Base-by-base conservation (phyloP, 164 flowering plant species). In the Annona cherimola region DNA sequence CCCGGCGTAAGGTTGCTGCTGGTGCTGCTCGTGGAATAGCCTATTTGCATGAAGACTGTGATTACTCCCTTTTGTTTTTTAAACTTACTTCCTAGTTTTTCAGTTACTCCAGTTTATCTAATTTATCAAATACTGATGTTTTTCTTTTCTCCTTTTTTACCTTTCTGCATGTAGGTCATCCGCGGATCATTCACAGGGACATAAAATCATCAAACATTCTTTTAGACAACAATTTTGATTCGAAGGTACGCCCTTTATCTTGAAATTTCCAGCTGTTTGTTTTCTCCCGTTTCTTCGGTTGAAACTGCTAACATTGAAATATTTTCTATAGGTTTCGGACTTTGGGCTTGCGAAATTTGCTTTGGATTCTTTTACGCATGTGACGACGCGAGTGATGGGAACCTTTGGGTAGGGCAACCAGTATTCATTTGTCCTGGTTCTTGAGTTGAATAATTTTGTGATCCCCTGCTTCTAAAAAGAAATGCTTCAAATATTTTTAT, bases 21-120 rank as follows among this genome's bases (percentile, higher is more conserved):
- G 98, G 98, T 79, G 94, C 96, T 18, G 96, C 98, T 82, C 94
- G 90, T 73, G 98, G 98, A 79, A 75, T 93, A 73, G 89, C 94
- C 66, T 93, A 93, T 79, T 90, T 93, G 19, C 94, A 93, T 85
- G 98, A 93, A 83, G 96, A 93, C 76, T 93, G 98, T 93, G 81
- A 88, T 69, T 78, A 20, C 42, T 69, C 45, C 50, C 41, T 59
- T 76, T 2, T 61, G 40, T 67, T 12, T 11, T 43, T 43, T 70
- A 8, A 9, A n/a, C 12, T 4, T 46, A 2, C 42, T 68, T 46
- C 45, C 42, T 11, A 6, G 26, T 61, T 20, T 20, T 61, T 11
- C 35, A n/a, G 6, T 20, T 26, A n/a, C 4, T 18, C 8, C 35
- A 61, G 35, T 26, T 61, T 61, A n/a, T 35, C 20, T 35, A n/a